Evolutionary conservation across 768 basidiomycete genomes (phyloP).

Genomic region (Aureoboletus auriporus): DNA sequence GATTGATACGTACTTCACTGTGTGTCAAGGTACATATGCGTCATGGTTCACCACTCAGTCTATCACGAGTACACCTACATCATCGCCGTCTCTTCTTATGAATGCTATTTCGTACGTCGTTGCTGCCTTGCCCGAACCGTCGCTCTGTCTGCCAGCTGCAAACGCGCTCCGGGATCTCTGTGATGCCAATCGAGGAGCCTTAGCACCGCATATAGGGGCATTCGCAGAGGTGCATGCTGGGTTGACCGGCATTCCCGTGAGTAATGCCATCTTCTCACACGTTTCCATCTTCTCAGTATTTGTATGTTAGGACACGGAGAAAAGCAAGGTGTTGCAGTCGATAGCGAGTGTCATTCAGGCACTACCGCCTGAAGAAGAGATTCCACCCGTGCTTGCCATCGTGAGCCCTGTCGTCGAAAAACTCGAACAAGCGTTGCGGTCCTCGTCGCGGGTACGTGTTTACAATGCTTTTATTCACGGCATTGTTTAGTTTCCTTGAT

Average conservation of each 20-base stretch:
- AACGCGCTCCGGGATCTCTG: constrained; percentile 82
- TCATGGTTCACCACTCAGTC: constrained; percentile 71
- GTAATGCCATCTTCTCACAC: constrained; percentile 17
- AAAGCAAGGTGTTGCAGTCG: constrained; percentile 85
- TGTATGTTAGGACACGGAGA: constrained; percentile 65
- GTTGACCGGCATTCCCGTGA: constrained; percentile 67
- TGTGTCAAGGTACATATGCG: constrained; percentile 58
- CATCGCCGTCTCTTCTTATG: constrained; percentile 50
- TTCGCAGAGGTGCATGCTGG: constrained; percentile 83
- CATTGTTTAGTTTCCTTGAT: neutral
- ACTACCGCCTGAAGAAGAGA: constrained; percentile 70
- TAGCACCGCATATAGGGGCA: constrained; percentile 79
- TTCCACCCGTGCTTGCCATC: constrained; percentile 76
- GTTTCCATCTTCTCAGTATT: neutral
- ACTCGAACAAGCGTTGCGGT: constrained; percentile 57
- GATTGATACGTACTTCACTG: neutral
- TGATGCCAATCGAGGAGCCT: constrained; percentile 80
- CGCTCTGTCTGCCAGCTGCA: constrained; percentile 68
- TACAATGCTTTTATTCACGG: neutral
- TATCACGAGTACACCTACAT: constrained; percentile 22
- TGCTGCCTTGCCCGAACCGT: constrained; percentile 61
- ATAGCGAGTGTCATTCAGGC: constrained; percentile 94
- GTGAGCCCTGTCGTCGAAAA: constrained; percentile 70
- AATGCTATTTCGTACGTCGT: constrained; percentile 67
- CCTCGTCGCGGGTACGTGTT: constrained; percentile 46